Conservation (phyloP, 169 alveolate species). For the Blepharisma undulans region DNA sequence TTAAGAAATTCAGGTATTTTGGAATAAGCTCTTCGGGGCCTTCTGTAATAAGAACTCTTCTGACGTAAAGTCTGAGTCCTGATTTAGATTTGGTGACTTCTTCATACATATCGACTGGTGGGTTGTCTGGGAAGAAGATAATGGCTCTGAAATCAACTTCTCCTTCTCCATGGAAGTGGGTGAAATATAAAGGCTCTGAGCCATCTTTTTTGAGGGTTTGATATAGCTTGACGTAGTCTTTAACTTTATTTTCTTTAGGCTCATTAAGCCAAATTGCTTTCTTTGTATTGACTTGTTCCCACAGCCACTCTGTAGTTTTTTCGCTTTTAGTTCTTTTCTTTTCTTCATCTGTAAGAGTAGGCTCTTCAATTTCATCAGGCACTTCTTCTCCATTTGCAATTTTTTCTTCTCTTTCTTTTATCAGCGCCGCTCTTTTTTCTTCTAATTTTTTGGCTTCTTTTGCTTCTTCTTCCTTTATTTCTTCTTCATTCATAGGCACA, state of each 20-base stretch:
- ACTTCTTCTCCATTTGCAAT: conserved; percentile 51
- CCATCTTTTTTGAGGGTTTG: conserved; percentile 80
- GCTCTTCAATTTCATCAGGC: conserved; percentile 26
- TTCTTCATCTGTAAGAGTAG: neutral
- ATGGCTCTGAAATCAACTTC: conserved; percentile 84
- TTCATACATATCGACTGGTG: conserved; percentile 61
- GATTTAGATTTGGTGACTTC: conserved; percentile 93
- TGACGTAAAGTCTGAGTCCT: conserved; percentile 95
- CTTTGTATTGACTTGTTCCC: conserved; percentile 81
- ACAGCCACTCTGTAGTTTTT: conserved; percentile 79
- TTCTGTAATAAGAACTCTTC: conserved; percentile 97
- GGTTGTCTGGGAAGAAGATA: conserved; percentile 72
- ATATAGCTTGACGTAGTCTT: conserved; percentile 60
- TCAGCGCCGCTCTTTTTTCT: conserved; percentile 57
- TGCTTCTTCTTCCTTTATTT: conserved; percentile 61
- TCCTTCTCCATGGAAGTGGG: conserved; percentile 86
- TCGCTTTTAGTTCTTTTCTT: conserved; percentile 63
- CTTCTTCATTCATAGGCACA: conserved; percentile 66
- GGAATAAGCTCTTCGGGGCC: conserved; percentile 96
- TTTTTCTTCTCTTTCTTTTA: conserved; percentile 59
- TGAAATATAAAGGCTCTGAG: conserved; percentile 82
- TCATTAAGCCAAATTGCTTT: conserved; percentile 75
- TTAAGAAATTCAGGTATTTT: conserved; percentile 92
- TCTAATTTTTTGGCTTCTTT: conserved; percentile 73
- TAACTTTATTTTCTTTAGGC: conserved; percentile 29